Evolutionary conservation across 73 alveolate genomes (phyloP).

Genomic region (Urostyla sp.): DNA sequence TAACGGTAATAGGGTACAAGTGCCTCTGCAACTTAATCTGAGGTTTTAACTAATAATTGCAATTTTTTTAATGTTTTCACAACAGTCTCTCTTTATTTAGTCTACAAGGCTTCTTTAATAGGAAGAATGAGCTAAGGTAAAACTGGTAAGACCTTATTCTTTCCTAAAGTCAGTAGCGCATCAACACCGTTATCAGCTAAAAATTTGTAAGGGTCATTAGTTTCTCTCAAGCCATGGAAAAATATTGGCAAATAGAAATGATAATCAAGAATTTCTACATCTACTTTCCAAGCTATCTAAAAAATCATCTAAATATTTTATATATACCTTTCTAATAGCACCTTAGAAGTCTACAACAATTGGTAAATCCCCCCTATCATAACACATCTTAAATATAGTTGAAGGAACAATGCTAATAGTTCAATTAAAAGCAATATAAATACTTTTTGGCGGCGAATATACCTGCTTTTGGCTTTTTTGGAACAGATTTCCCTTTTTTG

Average conservation of each 20-base stretch:
- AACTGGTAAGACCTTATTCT: constrained; percentile 94
- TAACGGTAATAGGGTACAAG: constrained; percentile 98
- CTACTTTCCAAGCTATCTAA: constrained; percentile 91
- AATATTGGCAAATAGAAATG: constrained; percentile 96
- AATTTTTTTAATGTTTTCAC: constrained; percentile 94
- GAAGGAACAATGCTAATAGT: neutral
- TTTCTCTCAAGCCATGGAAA: constrained; percentile 98
- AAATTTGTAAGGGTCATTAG: constrained; percentile 97
- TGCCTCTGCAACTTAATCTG: constrained; percentile 97
- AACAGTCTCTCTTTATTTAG: constrained; percentile 95
- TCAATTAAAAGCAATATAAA: neutral
- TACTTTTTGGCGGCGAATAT: constrained; percentile 57
- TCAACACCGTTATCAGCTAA: constrained; percentile 96
- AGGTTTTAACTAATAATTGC: constrained; percentile 88
- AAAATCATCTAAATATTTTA: neutral
- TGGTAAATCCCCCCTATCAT: constrained; percentile 91
- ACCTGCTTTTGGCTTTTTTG: constrained; percentile 59
- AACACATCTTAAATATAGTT: constrained; percentile 76
- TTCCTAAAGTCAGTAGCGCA: constrained; percentile 88
- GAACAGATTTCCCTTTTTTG: constrained; percentile 40
- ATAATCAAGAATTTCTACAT: constrained; percentile 90
- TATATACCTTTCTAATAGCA: constrained; percentile 72
- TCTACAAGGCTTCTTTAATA: constrained; percentile 89
- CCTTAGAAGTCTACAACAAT: constrained; percentile 83
- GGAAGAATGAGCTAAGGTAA: constrained; percentile 98